Base-by-base conservation (phyloP, 768 basidiomycete genomes). In the Cytidiella melzeri region DNA sequence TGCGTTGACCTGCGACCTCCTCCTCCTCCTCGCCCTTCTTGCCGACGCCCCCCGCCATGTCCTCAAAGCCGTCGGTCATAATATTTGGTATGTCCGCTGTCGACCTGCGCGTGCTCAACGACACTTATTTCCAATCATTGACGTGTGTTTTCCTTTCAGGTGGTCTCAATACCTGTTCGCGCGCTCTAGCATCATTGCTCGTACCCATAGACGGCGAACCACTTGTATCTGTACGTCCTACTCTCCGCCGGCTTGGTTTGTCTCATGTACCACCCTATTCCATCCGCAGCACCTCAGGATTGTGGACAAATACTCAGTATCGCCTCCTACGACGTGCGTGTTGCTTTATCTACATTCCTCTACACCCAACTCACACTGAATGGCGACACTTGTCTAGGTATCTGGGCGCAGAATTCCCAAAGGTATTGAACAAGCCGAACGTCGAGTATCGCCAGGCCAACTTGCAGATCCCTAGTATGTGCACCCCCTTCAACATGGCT, bases 381-480 rank as follows among this genome's bases (percentile, higher is more conserved):
- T 38, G 28, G 37, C 34, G 15, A 52, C 23, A 24, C 19, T 21
- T n/a, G 47, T 37, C 37, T 55, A 92, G 89, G 26, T 92, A 91
- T 64, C 75, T 92, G 56, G 87, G 89, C 11, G 69, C 80, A 13
- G 79, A 84, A 55, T 92, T 93, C 59, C 77, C 82, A 38, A 69
- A 81, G 50, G 67, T 87, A 24, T 72, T 92, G n/a, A 66, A 74
- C 47, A 81, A 81, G 47, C 74, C 82, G 7, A 67, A 77, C 48
- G 83, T 92, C 18, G 84, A 91, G 65, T 93, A 93, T 60, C 77
- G 75, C 42, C 91, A 93, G 62, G 82, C 77, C 24, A 93, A 93
- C 63, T 67, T 93, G 48, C 89, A 85, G 25, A 75, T 87, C 43
- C 66, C 83, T 25, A 61, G 89, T 89, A 61, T 50, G 83, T 18